Conservation (phyloP, 2,329 filamentous ascomycete species). For the Venturia aucupariae region DNA sequence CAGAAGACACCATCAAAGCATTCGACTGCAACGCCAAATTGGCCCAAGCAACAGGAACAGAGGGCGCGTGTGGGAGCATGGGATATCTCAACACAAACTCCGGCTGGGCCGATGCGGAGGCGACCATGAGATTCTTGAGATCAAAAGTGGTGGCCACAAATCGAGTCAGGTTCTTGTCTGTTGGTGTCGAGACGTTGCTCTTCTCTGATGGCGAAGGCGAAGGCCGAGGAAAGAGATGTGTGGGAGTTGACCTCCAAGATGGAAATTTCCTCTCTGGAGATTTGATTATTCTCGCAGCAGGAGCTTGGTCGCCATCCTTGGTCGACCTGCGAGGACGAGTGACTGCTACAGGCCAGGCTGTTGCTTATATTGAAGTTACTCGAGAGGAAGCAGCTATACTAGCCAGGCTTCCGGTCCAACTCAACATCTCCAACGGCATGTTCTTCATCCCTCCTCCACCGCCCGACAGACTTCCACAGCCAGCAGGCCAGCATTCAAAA, state of each 20-base stretch:
- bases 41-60: conserved; percentile 30
- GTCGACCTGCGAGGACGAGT: conserved; percentile 69
- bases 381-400: conserved; percentile 59
- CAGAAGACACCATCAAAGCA: conserved; percentile 31
- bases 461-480: conserved; percentile 18
- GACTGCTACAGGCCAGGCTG: conserved; percentile 70
- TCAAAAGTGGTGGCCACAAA: conserved; percentile 44
- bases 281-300: conserved; percentile 70
- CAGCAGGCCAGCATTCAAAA: conserved; percentile 16
- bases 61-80: conserved; percentile 45
- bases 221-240: conserved; percentile 27
- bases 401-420: conserved; percentile 57
- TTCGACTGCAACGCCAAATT: conserved; percentile 32
- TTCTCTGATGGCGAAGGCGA: conserved; percentile 21
- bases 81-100: conserved; percentile 66
- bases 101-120: conserved; percentile 74
- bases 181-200: conserved; percentile 37
- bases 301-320: conserved; percentile 75
- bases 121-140: conserved; percentile 57
- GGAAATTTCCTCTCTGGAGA: conserved; percentile 51
- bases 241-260: conserved; percentile 49
- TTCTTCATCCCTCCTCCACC: conserved; percentile 62
- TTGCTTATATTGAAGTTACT: conserved; percentile 70
- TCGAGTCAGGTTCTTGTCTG: conserved; percentile 41
- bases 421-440: conserved; percentile 62